These are phyloP conservation scores for Saturnispora saitoi DNA, from an alignment of 805 yeast genomes.

Conservation along the genomic window DNA sequence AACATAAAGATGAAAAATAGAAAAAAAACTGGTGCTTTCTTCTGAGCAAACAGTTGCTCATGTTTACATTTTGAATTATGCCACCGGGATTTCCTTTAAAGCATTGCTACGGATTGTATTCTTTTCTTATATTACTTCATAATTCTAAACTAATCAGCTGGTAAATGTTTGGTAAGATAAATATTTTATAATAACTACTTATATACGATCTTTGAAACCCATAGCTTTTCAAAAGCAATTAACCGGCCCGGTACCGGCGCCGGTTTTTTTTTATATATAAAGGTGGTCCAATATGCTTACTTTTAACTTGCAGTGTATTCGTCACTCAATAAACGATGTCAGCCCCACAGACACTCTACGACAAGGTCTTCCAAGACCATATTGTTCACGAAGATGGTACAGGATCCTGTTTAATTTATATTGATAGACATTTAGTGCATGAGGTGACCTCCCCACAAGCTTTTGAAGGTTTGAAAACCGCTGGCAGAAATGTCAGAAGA, in stretches of 20 bases:
- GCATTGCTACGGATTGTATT: too few species aligned
- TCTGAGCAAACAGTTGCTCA: too few species aligned
- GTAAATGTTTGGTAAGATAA: too few species aligned
- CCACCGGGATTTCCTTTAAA: too few species aligned
- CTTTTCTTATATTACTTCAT: too few species aligned
- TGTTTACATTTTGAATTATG: too few species aligned
- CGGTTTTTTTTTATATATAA: background rate
- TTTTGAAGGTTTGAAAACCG: slow-evolving; percentile 86
- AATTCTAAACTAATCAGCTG: too few species aligned
- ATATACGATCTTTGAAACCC: too few species aligned
- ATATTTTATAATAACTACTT: too few species aligned
- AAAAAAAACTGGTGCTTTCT: too few species aligned
- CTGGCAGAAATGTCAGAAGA: slow-evolving; percentile 86
- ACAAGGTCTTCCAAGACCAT: slow-evolving; percentile 93
- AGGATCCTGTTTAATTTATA: slow-evolving; percentile 79
- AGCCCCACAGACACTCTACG: slow-evolving; percentile 70
- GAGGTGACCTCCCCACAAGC: slow-evolving; percentile 99
- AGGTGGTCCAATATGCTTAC: slow-evolving; percentile 1
- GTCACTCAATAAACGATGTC: slow-evolving; percentile 20
- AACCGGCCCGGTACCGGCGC: slow-evolving; percentile 2
- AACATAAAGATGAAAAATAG: too few species aligned
- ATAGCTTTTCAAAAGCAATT: background rate
- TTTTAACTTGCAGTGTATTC: background rate
- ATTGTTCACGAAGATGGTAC: slow-evolving; percentile 83
- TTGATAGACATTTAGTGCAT: slow-evolving; percentile 95